A percentile compares a stretch with the other conserved stretches of the same genome.
Conservation (phyloP, 179 eudicot genomes). For the Amaranthus tricolor region DNA sequence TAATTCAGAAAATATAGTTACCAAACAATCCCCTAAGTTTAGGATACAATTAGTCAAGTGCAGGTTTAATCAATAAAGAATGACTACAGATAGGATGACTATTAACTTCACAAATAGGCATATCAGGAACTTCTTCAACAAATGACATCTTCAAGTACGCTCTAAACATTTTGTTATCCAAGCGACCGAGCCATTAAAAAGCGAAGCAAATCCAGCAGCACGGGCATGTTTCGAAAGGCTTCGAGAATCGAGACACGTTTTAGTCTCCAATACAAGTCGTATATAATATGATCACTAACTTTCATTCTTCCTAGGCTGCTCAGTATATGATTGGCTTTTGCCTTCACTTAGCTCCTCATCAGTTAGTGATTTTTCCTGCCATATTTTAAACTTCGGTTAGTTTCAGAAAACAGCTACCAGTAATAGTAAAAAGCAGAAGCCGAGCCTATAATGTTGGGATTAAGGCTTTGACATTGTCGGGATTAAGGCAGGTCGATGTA, state of each 20-base stretch:
- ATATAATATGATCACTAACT: neutral
- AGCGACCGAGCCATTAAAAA: neutral
- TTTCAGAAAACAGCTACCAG: neutral
- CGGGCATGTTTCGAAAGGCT: neutral
- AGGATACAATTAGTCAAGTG: too few relatives aligned
- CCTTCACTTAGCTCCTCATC: conserved; percentile 13
- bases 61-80: too few relatives aligned
- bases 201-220: neutral
- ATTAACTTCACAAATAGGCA: neutral
- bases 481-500: neutral
- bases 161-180: neutral
- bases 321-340: neutral
- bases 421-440: too few relatives aligned
- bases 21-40: too few relatives aligned
- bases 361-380: conserved; percentile 15
- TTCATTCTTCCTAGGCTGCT: neutral
- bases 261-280: neutral
- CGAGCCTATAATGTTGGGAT: too few relatives aligned
- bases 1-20: too few relatives aligned
- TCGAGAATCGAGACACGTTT: too few relatives aligned
- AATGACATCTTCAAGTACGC: neutral
- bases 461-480: too few relatives aligned
- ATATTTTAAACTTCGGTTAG: neutral
- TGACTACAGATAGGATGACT: too few relatives aligned
- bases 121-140: neutral